Evolutionary conservation across 768 basidiomycete genomes (phyloP), one percentile per base, ranked within the genome.

Genomic region (Calocybe cyanea): DNA sequence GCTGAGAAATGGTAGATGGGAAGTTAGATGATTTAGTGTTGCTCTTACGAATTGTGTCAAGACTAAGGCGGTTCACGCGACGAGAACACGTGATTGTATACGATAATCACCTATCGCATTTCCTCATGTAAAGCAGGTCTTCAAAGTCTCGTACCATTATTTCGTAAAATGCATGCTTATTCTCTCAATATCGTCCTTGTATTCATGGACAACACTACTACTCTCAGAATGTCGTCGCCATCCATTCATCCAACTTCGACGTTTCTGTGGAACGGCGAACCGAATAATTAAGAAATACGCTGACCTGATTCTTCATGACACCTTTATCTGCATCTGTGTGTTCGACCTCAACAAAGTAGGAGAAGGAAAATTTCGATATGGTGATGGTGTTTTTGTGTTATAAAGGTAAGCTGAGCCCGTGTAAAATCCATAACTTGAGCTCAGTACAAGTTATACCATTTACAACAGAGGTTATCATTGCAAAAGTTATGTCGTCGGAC

Each of bases 241-340:
- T 99, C 15, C 82, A 86, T 40, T 90, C 95, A 7, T 75, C 79
- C n/a, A 80, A 91, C 54, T 97, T 96, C 58, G 85, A 80, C 6
- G 69, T 81, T 0, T 83, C 87, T 1, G 76, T 81, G 31, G 85
- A 87, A 38, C 80, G 87, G 38, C 49, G 89, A 92, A 57, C 72
- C 97, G 53, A 94, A 98, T n/a, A n/a, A n/a, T n/a, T 73, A 89
- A 89, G 63, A 96, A 96, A 66, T 98, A 95, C 54, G 88, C 95
- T 4, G 97, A 98, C 62, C 80, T 85, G 43, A 81, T 94, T 37
- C 68, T 97, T 14, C 89, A 93, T 57, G 87, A 92, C 45, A 84
- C 95, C 46, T 94, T 95, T 0, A 77, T 99, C 18, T 94, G 91
- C 52, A 78, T 98, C 43, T 90, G 85, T 49, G 79, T 92, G 0